phyloP scores from a whole-genome alignment of 169 alveolate genomes.

The Plasmodium gaboni region DNA sequence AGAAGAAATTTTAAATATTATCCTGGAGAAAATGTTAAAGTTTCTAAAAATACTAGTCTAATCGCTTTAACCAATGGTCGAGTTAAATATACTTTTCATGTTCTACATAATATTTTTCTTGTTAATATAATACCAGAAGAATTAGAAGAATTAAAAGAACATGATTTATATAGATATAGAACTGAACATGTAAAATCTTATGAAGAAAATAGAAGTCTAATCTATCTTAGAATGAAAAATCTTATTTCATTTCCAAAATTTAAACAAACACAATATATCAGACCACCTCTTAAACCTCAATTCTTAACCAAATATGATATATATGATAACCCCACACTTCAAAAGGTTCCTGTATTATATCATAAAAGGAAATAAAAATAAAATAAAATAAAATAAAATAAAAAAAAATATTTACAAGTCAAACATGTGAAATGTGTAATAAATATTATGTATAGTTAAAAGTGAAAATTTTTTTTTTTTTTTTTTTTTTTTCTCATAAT shows the following conservation, averaged over 20 bases:
- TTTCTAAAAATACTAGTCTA: conserved; percentile 83
- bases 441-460: background rate
- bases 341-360: conserved; percentile 77
- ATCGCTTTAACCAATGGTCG: conserved; percentile 86
- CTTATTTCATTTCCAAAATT: conserved; percentile 78
- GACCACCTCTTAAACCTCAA: conserved; percentile 88
- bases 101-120: conserved; percentile 82
- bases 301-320: conserved; percentile 81
- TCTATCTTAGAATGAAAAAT: conserved; percentile 85
- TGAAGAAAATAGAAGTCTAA: conserved; percentile 89
- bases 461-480: too few relatives aligned
- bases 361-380: conserved; percentile 25
- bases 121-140: conserved; percentile 91
- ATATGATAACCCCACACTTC: conserved; percentile 88
- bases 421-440: background rate
- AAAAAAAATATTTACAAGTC: background rate
- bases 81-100: conserved; percentile 90
- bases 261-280: conserved; percentile 66
- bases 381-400: too few relatives aligned
- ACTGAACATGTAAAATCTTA: conserved; percentile 89
- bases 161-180: conserved; percentile 91
- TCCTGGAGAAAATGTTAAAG: conserved; percentile 89
- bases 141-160: conserved; percentile 87
- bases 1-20: conserved; percentile 87
- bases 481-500: too few relatives aligned